Evolutionary conservation across 495 filamentous ascomycete genomes (phyloP).

Genomic region (Hyaloscypha finlandica): DNA sequence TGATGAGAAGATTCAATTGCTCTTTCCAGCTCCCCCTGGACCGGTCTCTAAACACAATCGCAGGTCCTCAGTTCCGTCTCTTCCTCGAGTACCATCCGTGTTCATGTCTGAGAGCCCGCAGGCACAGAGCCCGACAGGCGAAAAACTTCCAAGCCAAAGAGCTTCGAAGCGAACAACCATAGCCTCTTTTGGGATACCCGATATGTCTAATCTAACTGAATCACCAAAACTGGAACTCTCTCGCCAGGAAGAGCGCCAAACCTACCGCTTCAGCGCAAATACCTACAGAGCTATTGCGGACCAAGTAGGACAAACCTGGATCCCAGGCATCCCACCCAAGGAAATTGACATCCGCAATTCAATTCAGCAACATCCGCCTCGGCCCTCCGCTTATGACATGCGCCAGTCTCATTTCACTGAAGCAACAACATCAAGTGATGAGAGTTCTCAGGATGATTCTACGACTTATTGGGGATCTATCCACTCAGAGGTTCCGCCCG

Average conservation of each 20-base stretch:
- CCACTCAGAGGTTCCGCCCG: constrained; percentile 20
- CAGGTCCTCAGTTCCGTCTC: constrained; percentile 44
- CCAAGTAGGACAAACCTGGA: constrained; percentile 42
- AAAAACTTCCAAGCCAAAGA: constrained; percentile 11
- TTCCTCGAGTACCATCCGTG: constrained; percentile 25
- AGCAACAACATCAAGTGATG: constrained; percentile 9
- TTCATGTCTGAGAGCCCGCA: constrained; percentile 19
- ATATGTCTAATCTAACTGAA: not conserved
- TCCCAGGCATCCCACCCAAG: constrained; percentile 38
- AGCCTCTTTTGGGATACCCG: constrained; percentile 21
- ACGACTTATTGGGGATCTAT: constrained; percentile 30
- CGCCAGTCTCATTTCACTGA: constrained; percentile 24
- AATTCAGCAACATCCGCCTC: constrained; percentile 38
- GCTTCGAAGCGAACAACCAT: constrained; percentile 30
- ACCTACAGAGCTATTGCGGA: constrained; percentile 37
- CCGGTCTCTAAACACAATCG: constrained; percentile 31
- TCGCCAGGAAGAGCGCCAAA: constrained; percentile 1
- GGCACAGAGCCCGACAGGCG: constrained; percentile 16
- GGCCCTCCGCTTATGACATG: constrained; percentile 34
- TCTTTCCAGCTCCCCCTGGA: constrained; percentile 46
- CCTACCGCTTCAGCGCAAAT: constrained; percentile 27
- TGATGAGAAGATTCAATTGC: constrained; percentile 50
- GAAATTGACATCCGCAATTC: constrained; percentile 40
- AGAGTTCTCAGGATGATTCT: constrained; percentile 19
- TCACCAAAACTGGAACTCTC: constrained; percentile 16